Evolutionary conservation across 345 rosid species (phyloP).

Genomic region (Eucalyptus sp.): DNA sequence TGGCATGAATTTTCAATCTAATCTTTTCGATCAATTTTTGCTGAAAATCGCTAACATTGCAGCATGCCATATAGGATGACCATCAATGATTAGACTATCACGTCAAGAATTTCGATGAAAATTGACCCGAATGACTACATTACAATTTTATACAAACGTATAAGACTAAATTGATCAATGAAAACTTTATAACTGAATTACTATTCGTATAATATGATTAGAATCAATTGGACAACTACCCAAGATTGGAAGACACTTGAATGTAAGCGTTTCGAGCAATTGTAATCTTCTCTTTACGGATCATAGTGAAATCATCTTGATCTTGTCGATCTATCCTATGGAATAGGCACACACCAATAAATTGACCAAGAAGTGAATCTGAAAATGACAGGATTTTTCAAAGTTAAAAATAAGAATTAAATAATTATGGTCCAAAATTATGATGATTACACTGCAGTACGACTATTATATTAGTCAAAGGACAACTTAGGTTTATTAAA

Average conservation of each 20-base stretch:
- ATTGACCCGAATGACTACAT: fast-evolving
- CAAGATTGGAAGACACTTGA: not conserved
- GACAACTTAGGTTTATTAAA: not conserved
- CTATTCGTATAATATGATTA: not conserved
- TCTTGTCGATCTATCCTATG: not conserved
- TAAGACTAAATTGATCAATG: too few species aligned
- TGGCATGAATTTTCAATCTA: too few species aligned
- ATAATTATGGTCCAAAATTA: not conserved
- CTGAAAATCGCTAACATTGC: fast-evolving
- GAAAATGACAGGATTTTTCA: not conserved
- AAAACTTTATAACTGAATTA: too few species aligned
- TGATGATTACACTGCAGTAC: not conserved
- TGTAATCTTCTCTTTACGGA: not conserved
- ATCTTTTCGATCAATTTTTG: fast-evolving
- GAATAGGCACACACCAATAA: too few species aligned
- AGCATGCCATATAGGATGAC: fast-evolving
- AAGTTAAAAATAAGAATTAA: not conserved
- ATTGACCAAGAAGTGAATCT: not conserved
- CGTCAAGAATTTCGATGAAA: fast-evolving
- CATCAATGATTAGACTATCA: not conserved
- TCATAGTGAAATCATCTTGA: not conserved
- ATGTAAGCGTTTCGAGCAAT: fast-evolving
- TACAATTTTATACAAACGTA: not conserved
- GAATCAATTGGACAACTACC: not conserved
- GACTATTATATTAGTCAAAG: not conserved